phyloP scores from a whole-genome alignment of 2,329 filamentous ascomycete species.

The Colletotrichum nymphaeae region DNA sequence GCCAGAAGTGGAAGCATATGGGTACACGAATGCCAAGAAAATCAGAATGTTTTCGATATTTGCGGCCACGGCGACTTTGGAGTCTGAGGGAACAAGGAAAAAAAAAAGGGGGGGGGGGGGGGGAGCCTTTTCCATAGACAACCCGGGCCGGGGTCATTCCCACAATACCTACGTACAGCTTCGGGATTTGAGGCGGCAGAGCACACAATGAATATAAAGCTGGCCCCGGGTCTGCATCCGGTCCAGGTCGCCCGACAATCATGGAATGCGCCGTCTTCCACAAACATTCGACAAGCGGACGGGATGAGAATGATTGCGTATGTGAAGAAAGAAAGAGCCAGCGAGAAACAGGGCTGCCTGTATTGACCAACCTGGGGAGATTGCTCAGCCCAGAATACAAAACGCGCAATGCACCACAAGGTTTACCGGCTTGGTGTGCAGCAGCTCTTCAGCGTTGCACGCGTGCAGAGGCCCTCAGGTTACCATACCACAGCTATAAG shows the following conservation, averaged over 20 bases:
- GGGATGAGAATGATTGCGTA: background rate
- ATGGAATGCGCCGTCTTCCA: background rate
- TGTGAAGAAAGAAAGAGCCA: background rate
- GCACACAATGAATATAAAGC: background rate
- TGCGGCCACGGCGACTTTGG: background rate
- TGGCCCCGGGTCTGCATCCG: background rate
- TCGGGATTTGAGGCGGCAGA: background rate
- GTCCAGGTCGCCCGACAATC: background rate
- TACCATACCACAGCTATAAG: background rate
- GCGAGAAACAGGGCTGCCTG: background rate
- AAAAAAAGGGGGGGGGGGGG: background rate
- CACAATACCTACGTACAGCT: background rate
- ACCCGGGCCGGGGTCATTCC: background rate
- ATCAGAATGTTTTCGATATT: background rate
- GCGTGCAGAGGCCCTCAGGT: background rate
- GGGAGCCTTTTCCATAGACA: background rate
- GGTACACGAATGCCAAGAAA: background rate
- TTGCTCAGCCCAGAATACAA: background rate
- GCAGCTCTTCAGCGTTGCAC: background rate
- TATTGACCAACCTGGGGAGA: background rate
- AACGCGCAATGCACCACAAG: background rate
- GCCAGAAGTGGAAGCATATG: background rate
- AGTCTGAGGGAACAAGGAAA: background rate
- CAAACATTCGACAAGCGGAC: background rate
- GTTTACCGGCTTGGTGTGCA: background rate